Conservation (phyloP, 805 yeast species). For the Brettanomyces nanus region DNA sequence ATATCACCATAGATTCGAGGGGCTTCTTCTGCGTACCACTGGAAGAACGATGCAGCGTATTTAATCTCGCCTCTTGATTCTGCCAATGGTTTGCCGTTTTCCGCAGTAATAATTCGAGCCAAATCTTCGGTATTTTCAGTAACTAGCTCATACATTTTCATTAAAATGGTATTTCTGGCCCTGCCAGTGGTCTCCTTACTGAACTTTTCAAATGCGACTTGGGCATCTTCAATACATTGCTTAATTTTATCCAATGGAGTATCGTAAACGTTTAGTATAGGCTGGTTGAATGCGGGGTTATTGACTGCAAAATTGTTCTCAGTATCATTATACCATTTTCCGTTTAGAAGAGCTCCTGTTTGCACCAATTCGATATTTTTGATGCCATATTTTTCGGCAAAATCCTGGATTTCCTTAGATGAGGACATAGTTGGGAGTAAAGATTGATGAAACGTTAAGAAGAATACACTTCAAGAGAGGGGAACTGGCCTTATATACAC, state of each 20-base stretch:
- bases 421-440: slow-evolving; percentile 25
- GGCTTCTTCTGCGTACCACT: slow-evolving; percentile 86
- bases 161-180: slow-evolving; percentile 44
- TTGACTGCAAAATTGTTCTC: slow-evolving; percentile 49
- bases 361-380: slow-evolving; percentile 44
- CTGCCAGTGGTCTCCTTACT: slow-evolving; percentile 44
- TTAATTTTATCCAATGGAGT: slow-evolving; percentile 38
- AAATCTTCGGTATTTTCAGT: slow-evolving; percentile 54
- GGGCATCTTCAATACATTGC: slow-evolving; percentile 49
- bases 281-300: slow-evolving; percentile 65
- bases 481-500: no score
- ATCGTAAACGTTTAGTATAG: slow-evolving; percentile 49
- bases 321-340: slow-evolving; percentile 52
- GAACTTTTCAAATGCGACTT: slow-evolving; percentile 43
- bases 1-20: slow-evolving; percentile 63
- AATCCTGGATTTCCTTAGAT: slow-evolving; percentile 15
- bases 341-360: slow-evolving; percentile 62
- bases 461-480: no score
- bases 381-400: slow-evolving; percentile 26
- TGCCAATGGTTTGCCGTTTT: slow-evolving; percentile 65
- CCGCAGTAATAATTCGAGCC: slow-evolving; percentile 55
- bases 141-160: slow-evolving; percentile 45
- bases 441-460: no score
- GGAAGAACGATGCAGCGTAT: slow-evolving; percentile 69
- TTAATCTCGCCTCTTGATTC: slow-evolving; percentile 68